Evolutionary conservation across 1,284 basidiomycete genomes (phyloP).

Genomic region (Ustilago hordei): DNA sequence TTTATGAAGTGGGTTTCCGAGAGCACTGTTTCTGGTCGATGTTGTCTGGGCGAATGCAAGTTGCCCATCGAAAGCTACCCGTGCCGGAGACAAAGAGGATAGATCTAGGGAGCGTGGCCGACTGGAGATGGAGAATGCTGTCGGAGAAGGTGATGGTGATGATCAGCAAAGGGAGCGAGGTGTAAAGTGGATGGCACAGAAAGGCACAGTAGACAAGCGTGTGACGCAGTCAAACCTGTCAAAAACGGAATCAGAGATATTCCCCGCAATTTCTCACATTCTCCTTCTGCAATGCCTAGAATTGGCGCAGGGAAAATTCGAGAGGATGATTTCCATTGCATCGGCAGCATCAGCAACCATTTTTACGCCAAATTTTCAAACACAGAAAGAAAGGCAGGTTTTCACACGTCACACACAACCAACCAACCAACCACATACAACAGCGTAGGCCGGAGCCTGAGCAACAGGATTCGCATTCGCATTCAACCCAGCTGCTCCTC

Average conservation of each 20-base stretch:
- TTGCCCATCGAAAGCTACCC: too few species aligned
- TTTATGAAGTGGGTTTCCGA: background rate
- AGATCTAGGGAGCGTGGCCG: too few species aligned
- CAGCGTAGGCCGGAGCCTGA: constrained; percentile 13
- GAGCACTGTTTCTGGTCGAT: too few species aligned
- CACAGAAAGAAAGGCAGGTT: constrained; percentile 8
- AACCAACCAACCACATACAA: background rate
- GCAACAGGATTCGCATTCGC: constrained; percentile 15
- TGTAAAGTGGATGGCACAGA: background rate
- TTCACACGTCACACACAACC: background rate
- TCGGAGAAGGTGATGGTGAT: too few species aligned
- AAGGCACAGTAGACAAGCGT: too few species aligned
- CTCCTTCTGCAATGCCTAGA: background rate
- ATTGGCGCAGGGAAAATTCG: background rate
- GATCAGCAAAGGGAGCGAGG: too few species aligned
- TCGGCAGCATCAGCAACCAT: background rate
- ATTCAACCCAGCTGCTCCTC: constrained; percentile 8
- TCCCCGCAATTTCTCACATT: constrained; percentile 24
- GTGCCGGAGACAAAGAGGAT: too few species aligned
- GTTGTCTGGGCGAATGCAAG: too few species aligned
- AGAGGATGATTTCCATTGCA: constrained; percentile 24
- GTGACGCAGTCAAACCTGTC: constrained; percentile 5
- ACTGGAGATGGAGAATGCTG: too few species aligned
- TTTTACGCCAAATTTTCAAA: constrained; percentile 19
- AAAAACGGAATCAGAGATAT: constrained; percentile 17